A percentile compares a stretch with the other conserved stretches of the same genome.
These are phyloP conservation scores for Pyrus bretschneideri DNA, from an alignment of 306 rosid species.

Conservation along the genomic window DNA sequence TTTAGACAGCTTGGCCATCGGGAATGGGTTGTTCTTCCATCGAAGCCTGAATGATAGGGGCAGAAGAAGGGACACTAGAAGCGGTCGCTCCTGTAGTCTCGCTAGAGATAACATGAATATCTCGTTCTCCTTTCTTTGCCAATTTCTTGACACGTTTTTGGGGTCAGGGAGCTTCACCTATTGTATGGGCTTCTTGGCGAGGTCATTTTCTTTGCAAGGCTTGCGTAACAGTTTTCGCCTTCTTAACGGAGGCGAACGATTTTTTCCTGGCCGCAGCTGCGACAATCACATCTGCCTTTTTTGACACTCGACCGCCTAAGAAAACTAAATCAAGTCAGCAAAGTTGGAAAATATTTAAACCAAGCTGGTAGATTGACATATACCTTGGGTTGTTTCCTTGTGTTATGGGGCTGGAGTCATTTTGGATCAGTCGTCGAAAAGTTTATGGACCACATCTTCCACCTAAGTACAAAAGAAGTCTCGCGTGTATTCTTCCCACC, in stretches of 20 bases:
- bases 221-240: accelerated
- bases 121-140: too few species aligned
- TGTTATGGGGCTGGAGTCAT: accelerated
- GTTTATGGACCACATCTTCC: accelerated
- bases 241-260: too few species aligned
- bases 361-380: too few species aligned
- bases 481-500: too few species aligned
- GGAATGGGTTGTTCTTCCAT: accelerated
- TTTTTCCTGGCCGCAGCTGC: too few species aligned
- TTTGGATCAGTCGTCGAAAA: accelerated
- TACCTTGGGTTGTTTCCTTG: too few species aligned
- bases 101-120: too few species aligned
- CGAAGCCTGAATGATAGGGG: accelerated
- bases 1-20: accelerated
- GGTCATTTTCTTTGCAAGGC: too few species aligned
- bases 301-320: accelerated
- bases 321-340: too few species aligned
- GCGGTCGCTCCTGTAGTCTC: accelerated
- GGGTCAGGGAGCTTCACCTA: accelerated
- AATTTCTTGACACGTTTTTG: accelerated
- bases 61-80: accelerated
- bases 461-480: accelerated
- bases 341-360: too few species aligned
- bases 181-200: accelerated
- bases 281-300: accelerated